Conservation (phyloP, 75 land plant genomes). For the Cupressus sempervirens region DNA sequence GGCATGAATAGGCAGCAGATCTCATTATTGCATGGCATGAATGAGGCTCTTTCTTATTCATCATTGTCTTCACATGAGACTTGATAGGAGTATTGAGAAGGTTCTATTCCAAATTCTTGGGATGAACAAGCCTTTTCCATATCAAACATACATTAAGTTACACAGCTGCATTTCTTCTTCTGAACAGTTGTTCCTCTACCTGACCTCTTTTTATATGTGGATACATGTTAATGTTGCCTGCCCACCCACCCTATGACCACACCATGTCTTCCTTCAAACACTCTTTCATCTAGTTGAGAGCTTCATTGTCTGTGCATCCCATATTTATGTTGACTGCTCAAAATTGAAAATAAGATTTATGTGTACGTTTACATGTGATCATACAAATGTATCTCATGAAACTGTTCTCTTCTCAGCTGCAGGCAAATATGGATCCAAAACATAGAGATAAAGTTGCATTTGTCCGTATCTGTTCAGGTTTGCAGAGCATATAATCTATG, state of each 20-base stretch:
- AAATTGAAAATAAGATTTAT: background rate
- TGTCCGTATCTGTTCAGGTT: slow-evolving; percentile 54
- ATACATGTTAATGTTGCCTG: background rate
- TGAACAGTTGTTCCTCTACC: background rate
- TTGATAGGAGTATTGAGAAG: background rate
- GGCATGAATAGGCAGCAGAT: background rate
- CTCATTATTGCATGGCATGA: background rate
- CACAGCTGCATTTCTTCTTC: background rate
- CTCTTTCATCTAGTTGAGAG: background rate
- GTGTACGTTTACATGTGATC: background rate
- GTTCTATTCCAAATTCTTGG: background rate
- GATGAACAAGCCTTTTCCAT: background rate
- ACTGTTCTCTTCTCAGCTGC: slow-evolving; percentile 29
- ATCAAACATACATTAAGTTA: background rate
- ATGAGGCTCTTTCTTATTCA: background rate
- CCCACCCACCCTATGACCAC: too few species aligned
- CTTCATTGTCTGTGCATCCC: background rate
- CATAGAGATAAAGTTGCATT: slow-evolving; percentile 58
- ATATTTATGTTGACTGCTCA: background rate
- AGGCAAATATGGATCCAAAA: slow-evolving; percentile 60
- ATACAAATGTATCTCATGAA: background rate
- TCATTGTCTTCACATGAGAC: background rate
- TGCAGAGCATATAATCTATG: background rate
- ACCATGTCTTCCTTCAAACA: background rate
- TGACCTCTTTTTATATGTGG: background rate